phyloP scores from a whole-genome alignment of 306 rosid species.

The Cyamopsis tetragonoloba region DNA sequence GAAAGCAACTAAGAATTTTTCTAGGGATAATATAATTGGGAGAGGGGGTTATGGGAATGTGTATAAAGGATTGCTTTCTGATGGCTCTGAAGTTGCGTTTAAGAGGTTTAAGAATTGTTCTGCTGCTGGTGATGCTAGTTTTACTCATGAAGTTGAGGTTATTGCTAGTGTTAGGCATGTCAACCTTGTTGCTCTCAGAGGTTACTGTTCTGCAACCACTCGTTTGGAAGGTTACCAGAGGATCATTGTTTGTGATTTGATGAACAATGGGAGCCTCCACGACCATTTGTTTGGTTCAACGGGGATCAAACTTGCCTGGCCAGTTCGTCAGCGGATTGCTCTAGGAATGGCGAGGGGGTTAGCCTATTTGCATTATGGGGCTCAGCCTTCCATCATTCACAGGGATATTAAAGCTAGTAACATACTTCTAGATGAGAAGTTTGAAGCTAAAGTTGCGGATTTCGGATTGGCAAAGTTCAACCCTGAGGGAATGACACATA shows the following conservation, averaged over 20 bases:
- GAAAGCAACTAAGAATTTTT: slow-evolving; percentile 69
- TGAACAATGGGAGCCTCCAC: slow-evolving; percentile 82
- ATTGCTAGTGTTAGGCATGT: slow-evolving; percentile 93
- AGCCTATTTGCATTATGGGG: slow-evolving; percentile 93
- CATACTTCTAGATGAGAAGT: slow-evolving; percentile 79
- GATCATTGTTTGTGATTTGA: slow-evolving; percentile 84
- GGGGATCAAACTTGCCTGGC: slow-evolving; percentile 65
- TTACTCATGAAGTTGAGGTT: slow-evolving; percentile 86
- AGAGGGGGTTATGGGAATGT: slow-evolving; percentile 97
- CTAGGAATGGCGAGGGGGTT: slow-evolving; percentile 89
- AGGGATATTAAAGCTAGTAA: slow-evolving; percentile 91
- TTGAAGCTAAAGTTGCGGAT: slow-evolving; percentile 87
- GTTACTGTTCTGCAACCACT: slow-evolving; percentile 81
- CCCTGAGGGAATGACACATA: slow-evolving; percentile 85
- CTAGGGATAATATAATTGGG: slow-evolving; percentile 68
- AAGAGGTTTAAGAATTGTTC: slow-evolving; percentile 97
- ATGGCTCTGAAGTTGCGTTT: slow-evolving; percentile 83
- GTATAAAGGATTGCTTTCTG: slow-evolving; percentile 59
- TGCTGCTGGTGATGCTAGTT: slow-evolving; percentile 72
- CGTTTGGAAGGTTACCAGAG: slow-evolving; percentile 82
- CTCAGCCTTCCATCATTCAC: slow-evolving; percentile 83
- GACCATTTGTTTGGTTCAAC: slow-evolving; percentile 70
- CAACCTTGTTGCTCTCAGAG: slow-evolving; percentile 80
- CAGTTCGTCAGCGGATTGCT: slow-evolving; percentile 61
- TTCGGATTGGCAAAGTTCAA: slow-evolving; percentile 92